These are phyloP conservation scores for Aspergillus calidoustus DNA, from an alignment of 2,329 filamentous ascomycete genomes.

Conservation along the genomic window DNA sequence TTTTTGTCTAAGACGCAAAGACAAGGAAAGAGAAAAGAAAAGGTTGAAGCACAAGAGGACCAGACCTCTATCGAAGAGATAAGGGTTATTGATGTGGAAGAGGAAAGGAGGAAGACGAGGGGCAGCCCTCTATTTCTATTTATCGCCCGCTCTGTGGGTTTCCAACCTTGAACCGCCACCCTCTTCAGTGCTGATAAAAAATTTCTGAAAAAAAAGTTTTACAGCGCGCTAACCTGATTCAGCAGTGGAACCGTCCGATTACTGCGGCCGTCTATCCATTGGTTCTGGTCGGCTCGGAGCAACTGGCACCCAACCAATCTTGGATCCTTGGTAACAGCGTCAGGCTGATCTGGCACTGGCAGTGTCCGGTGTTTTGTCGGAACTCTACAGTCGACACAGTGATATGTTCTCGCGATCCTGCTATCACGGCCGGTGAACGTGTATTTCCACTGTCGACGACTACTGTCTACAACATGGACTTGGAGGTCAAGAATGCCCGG, in stretches of 20 bases:
- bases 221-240: background rate
- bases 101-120: conserved; percentile 28
- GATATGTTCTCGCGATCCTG: background rate
- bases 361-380: background rate
- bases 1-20: conserved; percentile 41
- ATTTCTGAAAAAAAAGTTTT: background rate
- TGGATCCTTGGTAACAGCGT: background rate
- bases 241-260: background rate
- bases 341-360: background rate
- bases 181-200: background rate
- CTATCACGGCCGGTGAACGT: background rate
- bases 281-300: conserved; percentile 32
- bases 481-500: background rate
- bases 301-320: background rate
- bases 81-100: conserved; percentile 32
- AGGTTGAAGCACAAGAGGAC: conserved; percentile 35
- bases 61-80: conserved; percentile 39
- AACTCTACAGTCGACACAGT: background rate
- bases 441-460: background rate
- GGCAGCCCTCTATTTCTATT: conserved; percentile 33
- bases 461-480: background rate
- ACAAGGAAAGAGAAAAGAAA: conserved; percentile 34
- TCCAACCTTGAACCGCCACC: background rate
- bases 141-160: conserved; percentile 42
- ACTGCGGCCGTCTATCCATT: conserved; percentile 5